Base-by-base conservation (phyloP, 495 filamentous ascomycete genomes). In the Penicillium desertorum region DNA sequence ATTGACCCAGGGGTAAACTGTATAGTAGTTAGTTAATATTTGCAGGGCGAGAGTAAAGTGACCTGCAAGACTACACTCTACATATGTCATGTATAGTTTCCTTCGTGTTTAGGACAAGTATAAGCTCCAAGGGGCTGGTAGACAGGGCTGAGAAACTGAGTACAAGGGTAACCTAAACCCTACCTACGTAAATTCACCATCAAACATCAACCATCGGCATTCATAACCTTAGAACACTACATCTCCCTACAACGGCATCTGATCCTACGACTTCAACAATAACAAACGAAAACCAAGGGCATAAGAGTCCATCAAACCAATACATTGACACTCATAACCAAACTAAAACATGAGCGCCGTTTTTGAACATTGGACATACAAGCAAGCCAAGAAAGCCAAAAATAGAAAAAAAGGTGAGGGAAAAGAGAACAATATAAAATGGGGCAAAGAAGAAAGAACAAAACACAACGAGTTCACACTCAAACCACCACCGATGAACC, bases 281-380 rank as follows among this genome's bases (percentile, higher is more conserved):
- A 0, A 23, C 45, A 30, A 47, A 0, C 22, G 1, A 19, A 47
- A 10, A 16, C 5, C 32, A 41, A 25, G 27, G 20, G 37, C n/a
- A 47, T 55, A 47, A 5, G 25, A 44, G 52, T 34, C 47, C 46
- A 58, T 39, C 49, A 27, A 47, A 53, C 17, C 22, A 55, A 55
- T 55, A 34, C 52, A 55, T 55, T 55, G 52, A 46, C 30, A 45
- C 27, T 54, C 52, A 55, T 55, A 39, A 55, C 52, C 29, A 55
- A 55, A 55, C 30, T 46, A 19, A 25, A 36, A 45, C 22, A 12
- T 36, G 6, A 6, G 22, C 52, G 43, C 42, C 45, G 20, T 37
- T 55, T 55, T 54, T 45, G 41, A 55, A 37, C 43, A 45, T 44
- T 23, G 32, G 41, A 51, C 19, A 51, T 3, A 41, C 7, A 54